Percentiles rank a stretch among this genome's conserved stretches.
Evolutionary conservation across 2,329 filamentous ascomycete species (phyloP).

Genomic region (Mycosphaerelloides madeirae): DNA sequence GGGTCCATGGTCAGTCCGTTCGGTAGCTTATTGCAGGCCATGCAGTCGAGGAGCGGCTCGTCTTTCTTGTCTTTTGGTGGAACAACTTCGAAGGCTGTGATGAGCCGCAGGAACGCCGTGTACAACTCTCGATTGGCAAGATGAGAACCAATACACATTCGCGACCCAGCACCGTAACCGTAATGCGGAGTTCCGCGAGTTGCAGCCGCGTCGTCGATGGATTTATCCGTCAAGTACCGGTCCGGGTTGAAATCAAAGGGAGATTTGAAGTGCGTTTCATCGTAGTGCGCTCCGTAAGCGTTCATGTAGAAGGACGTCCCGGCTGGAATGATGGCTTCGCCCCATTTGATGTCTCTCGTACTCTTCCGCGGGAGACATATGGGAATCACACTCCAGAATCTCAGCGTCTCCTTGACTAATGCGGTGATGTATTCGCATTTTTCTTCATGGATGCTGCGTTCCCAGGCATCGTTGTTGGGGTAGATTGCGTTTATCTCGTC

Average conservation of each 20-base stretch:
- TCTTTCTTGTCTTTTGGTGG: constrained; percentile 39
- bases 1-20: constrained; percentile 48
- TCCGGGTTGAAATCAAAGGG: constrained; percentile 64
- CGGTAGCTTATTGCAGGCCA: constrained; percentile 44
- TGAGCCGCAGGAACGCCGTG: constrained; percentile 47
- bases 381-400: constrained; percentile 75
- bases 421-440: constrained; percentile 74
- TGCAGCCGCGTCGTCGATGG: constrained; percentile 36
- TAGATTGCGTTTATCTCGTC: constrained; percentile 67
- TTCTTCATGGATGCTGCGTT: constrained; percentile 66
- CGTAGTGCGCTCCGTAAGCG: constrained; percentile 70
- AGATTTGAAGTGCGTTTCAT: constrained; percentile 61
- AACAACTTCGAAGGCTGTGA: constrained; percentile 44
- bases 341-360: constrained; percentile 67
- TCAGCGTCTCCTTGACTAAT: constrained; percentile 70
- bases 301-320: constrained; percentile 80
- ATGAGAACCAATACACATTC: constrained; percentile 40
- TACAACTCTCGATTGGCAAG: constrained; percentile 39
- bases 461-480: constrained; percentile 71
- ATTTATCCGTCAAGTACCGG: constrained; percentile 57
- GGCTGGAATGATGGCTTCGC: constrained; percentile 63
- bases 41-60: constrained; percentile 40
- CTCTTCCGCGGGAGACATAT: constrained; percentile 69
- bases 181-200: constrained; percentile 46
- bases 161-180: constrained; percentile 42